Evolutionary conservation across 1,284 basidiomycete species (phyloP).

Genomic region (Tremellales sp.): DNA sequence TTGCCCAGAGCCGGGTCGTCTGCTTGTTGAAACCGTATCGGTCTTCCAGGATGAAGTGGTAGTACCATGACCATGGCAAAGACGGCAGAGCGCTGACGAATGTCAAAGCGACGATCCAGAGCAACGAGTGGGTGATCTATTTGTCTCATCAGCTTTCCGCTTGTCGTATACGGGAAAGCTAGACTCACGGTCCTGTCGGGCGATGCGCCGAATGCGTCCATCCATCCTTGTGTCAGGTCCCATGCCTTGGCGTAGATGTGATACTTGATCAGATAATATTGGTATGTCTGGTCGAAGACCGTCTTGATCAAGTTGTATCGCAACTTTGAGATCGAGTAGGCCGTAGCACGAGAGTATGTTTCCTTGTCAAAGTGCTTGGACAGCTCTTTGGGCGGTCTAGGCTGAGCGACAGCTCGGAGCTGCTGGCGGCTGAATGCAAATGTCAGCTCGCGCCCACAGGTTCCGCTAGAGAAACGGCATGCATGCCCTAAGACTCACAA

Average conservation of each 20-base stretch:
- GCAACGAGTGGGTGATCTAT: conserved; percentile 77
- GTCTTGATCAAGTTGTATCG: conserved; percentile 71
- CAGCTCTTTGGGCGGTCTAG: conserved; percentile 70
- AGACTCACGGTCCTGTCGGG: conserved; percentile 31
- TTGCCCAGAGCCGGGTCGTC: conserved; percentile 66
- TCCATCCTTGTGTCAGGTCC: conserved; percentile 42
- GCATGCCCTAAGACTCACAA: conserved; percentile 21
- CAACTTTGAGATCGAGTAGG: conserved; percentile 90
- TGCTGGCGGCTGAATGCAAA: conserved; percentile 56
- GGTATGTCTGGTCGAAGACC: conserved; percentile 66
- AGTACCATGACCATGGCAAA: conserved; percentile 72
- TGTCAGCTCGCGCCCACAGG: neutral
- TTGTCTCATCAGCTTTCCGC: conserved; percentile 10
- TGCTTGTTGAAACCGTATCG: conserved; percentile 97
- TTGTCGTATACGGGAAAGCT: conserved; percentile 1
- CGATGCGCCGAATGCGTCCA: conserved; percentile 53
- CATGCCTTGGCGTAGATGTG: conserved; percentile 79
- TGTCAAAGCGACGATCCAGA: conserved; percentile 67
- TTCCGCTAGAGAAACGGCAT: neutral
- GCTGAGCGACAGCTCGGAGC: conserved; percentile 74
- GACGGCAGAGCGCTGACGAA: conserved; percentile 64
- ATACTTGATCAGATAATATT: conserved; percentile 66
- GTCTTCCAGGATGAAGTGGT: conserved; percentile 90
- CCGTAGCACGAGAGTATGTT: conserved; percentile 82
- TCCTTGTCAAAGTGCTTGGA: conserved; percentile 66